Evolutionary conservation across 441 rosid genomes (phyloP).

Genomic region (Theobroma grandiflorum): DNA sequence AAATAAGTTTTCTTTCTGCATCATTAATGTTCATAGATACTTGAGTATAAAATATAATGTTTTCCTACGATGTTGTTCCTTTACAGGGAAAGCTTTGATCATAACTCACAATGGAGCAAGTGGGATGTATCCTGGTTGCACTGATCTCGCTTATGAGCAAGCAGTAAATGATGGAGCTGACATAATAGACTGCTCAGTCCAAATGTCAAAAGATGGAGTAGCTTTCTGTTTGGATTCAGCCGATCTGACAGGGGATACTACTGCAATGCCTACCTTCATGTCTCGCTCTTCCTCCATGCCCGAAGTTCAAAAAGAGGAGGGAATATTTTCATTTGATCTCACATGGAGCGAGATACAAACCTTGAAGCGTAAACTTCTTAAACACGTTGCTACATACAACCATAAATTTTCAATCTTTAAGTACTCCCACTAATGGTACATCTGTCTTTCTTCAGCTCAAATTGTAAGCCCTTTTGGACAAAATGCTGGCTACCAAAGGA

Average conservation of each 20-base stretch:
- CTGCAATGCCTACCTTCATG: constrained; percentile 63
- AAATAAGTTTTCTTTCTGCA: background rate
- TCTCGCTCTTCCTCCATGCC: constrained; percentile 57
- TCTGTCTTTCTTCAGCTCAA: constrained; percentile 63
- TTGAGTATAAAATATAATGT: background rate
- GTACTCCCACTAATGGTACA: background rate
- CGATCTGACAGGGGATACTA: constrained; percentile 68
- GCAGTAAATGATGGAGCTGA: constrained; percentile 85
- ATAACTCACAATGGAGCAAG: constrained; percentile 92
- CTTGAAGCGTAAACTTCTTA: constrained; percentile 61
- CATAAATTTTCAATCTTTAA: background rate
- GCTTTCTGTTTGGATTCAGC: constrained; percentile 75
- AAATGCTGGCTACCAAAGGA: constrained; percentile 44
- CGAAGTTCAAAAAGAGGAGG: constrained; percentile 64
- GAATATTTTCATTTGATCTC: constrained; percentile 91
- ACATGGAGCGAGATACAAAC: constrained; percentile 87
- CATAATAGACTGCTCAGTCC: constrained; percentile 87
- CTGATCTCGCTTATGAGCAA: constrained; percentile 84
- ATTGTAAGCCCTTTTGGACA: constrained; percentile 58
- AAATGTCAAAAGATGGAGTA: constrained; percentile 85
- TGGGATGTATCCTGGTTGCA: constrained; percentile 84
- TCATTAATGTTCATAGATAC: background rate
- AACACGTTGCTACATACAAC: background rate
- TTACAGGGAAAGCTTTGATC: constrained; percentile 58
- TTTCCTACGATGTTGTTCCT: background rate